Evolutionary conservation across 2,329 filamentous ascomycete genomes (phyloP).

Genomic region (Xylariaceae sp.): DNA sequence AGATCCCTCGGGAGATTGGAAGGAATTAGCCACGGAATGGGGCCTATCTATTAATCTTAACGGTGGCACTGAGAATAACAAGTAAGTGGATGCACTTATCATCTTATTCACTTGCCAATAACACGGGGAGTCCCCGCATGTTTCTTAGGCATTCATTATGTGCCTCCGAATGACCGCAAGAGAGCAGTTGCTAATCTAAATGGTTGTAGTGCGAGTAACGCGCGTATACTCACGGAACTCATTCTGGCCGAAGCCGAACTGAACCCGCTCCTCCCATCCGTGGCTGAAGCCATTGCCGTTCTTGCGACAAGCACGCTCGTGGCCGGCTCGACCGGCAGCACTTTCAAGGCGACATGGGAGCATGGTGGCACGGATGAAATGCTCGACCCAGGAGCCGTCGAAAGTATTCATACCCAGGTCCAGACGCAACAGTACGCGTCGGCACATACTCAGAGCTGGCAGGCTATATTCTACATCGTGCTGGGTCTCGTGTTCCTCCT

Average conservation of each 20-base stretch:
- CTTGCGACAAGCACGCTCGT: constrained; percentile 65
- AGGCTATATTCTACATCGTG: constrained; percentile 63
- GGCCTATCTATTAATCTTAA: constrained; percentile 51
- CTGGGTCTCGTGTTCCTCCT: constrained; percentile 62
- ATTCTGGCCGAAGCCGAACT: constrained; percentile 42
- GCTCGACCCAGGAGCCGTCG: constrained; percentile 24
- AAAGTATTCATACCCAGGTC: constrained; percentile 62
- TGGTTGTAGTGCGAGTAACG: constrained; percentile 57
- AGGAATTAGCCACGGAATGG: constrained; percentile 53
- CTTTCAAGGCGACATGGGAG: constrained; percentile 57
- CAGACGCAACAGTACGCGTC: constrained; percentile 67
- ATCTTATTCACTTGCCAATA: too few relatives aligned
- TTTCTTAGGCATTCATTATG: too few relatives aligned
- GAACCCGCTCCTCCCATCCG: constrained; percentile 54
- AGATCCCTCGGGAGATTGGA: constrained; percentile 46
- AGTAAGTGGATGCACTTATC: too few relatives aligned
- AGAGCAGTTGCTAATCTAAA: too few relatives aligned
- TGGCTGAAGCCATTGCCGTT: constrained; percentile 71
- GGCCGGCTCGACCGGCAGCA: constrained; percentile 53
- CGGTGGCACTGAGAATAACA: constrained; percentile 50
- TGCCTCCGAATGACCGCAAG: too few relatives aligned
- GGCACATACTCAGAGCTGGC: constrained; percentile 56
- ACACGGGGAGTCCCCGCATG: too few relatives aligned
- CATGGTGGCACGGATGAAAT: too few relatives aligned
- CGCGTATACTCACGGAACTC: constrained; percentile 54